Evolutionary conservation across 2,329 filamentous ascomycete genomes (phyloP).

Genomic region (Alternaria solani): DNA sequence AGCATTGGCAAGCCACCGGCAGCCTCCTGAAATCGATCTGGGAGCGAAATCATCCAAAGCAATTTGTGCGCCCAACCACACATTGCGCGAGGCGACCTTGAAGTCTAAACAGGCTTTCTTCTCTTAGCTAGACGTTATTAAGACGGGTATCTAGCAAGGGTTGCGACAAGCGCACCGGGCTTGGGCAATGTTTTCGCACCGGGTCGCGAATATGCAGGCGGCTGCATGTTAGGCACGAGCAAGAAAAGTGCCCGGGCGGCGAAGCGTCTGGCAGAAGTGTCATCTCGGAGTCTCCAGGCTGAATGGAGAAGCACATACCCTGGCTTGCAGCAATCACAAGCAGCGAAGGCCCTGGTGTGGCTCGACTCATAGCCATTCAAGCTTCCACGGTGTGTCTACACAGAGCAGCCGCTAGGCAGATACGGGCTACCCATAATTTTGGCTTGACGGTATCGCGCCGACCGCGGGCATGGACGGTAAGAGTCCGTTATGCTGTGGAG

Average conservation of each 20-base stretch:
- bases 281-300: slow-evolving; percentile 21
- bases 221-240: slow-evolving; percentile 22
- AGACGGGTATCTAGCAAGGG: slow-evolving; percentile 8
- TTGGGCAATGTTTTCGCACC: slow-evolving; percentile 12
- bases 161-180: slow-evolving; percentile 4
- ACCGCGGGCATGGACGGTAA: slow-evolving; percentile 18
- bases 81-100: background rate
- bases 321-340: slow-evolving; percentile 1
- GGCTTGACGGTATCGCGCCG: slow-evolving; percentile 24
- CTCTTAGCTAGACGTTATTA: slow-evolving; percentile 5
- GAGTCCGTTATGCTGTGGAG: slow-evolving; percentile 11
- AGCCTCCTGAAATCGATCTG: slow-evolving; percentile 16
- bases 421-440: slow-evolving; percentile 12
- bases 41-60: slow-evolving; percentile 6
- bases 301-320: slow-evolving; percentile 19
- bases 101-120: slow-evolving; percentile 9
- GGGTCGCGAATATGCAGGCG: slow-evolving; percentile 12
- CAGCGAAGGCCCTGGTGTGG: slow-evolving; percentile 7
- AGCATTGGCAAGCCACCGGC: slow-evolving; percentile 17
- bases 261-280: slow-evolving; percentile 9
- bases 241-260: slow-evolving; percentile 16
- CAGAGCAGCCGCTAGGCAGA: slow-evolving; percentile 24
- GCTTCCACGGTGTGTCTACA: slow-evolving; percentile 19
- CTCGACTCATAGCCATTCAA: slow-evolving; percentile 23
- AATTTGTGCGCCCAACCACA: slow-evolving; percentile 5